Evolutionary conservation across 2,329 filamentous ascomycete species (phyloP), one percentile per base, ranked within the genome.

Genomic region (Sphaerulina populicola): DNA sequence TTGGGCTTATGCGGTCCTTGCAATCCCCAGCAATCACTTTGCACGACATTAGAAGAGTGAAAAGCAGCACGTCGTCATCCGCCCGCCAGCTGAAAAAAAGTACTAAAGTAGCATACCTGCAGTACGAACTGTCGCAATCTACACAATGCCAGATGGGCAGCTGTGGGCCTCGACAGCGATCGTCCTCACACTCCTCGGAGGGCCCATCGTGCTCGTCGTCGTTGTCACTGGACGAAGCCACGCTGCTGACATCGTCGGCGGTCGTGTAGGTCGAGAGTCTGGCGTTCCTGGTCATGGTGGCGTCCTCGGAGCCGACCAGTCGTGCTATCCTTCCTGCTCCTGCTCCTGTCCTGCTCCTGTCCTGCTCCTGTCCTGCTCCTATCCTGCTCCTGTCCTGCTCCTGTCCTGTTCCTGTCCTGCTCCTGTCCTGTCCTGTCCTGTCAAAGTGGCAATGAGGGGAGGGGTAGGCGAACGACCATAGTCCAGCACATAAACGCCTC

Each of bases 51-150:
- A 55, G 53, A 29, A 33, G 11, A 12, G n/a, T 1, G 12, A 10
- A 40, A 3, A 27, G 5, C 23, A 27, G 6, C 2, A 3, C 18
- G 18, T 18, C 18, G 18, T 18, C 18, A 18, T 18, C 18, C 18
- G 18, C 4, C 23, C 23, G 6, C 23, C 5, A 27, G 23, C 5
- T 5, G 23, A 27, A 27, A 3, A 35, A 38, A 12, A 14, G 30
- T 11, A n/a, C n/a, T n/a, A n/a, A 2, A 3, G 18, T 18, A 18
- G 53, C 60, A 23, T 53, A 64, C 62, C 59, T 63, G 59, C 63
- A 66, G 52, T 65, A 66, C 15, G 62, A 64, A 46, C 59, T 65
- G 55, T 65, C 62, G 53, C 63, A 66, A 44, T 66, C 63, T 8
- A 65, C 63, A 48, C 63, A 66, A 50, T 66, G 63, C 61, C 61